phyloP scores from a whole-genome alignment of 208 protist species.

The Acanthamoeba rhysodes region DNA sequence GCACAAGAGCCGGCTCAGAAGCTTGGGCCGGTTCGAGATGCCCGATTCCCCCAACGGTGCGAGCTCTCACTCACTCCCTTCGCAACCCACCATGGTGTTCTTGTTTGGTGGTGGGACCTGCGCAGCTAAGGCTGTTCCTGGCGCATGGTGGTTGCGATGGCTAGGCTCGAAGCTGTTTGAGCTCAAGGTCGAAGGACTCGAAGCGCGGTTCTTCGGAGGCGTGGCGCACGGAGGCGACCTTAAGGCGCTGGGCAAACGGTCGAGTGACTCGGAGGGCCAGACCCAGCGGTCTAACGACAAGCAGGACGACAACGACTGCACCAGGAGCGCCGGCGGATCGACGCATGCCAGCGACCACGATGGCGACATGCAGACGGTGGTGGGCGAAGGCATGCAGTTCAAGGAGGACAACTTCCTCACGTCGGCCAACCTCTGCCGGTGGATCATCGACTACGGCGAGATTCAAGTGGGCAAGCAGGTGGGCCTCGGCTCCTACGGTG shows the following conservation, averaged over 20 bases:
- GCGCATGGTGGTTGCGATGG: background rate
- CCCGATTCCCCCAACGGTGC: background rate
- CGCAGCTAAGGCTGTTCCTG: no score
- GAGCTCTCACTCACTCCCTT: background rate
- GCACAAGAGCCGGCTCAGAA: background rate
- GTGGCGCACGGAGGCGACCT: background rate
- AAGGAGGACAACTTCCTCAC: conserved; percentile 57
- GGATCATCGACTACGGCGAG: conserved; percentile 36
- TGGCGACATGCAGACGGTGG: background rate
- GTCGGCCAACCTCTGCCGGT: conserved; percentile 47
- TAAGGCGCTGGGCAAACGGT: background rate
- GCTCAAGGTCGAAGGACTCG: conserved; percentile 22
- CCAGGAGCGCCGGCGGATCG: background rate
- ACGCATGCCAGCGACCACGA: background rate
- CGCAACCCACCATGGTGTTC: background rate
- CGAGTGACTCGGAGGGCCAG: no score
- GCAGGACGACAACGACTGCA: background rate
- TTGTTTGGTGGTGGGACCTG: no score
- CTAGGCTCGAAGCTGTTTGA: conserved; percentile 27
- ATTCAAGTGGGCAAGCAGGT: conserved; percentile 35
- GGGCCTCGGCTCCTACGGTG: conserved; percentile 19
- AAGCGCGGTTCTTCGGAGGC: conserved; percentile 14
- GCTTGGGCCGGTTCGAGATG: background rate
- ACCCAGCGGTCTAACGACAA: no score
- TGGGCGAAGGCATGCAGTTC: conserved; percentile 10